These are phyloP conservation scores for Hibiscus trionum DNA, from an alignment of 345 rosid species.

Conservation along the genomic window DNA sequence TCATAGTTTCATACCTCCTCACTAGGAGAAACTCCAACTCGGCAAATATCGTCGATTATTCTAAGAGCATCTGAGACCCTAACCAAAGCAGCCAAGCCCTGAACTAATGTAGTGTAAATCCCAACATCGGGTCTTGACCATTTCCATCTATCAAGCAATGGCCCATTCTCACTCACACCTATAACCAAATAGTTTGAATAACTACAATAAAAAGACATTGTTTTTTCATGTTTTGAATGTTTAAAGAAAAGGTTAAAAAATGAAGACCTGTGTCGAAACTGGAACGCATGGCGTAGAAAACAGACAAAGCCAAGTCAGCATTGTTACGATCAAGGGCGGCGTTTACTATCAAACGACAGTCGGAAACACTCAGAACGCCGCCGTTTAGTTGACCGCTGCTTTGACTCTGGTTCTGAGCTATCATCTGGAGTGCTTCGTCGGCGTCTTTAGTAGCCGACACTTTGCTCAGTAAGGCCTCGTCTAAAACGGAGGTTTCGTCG, in stretches of 20 bases:
- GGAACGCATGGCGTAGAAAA: slow-evolving; percentile 83
- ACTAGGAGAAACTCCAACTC: slow-evolving; percentile 74
- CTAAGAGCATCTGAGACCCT: slow-evolving; percentile 81
- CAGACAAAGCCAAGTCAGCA: slow-evolving; percentile 66
- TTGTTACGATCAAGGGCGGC: slow-evolving; percentile 66
- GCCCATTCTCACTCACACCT: slow-evolving; percentile 52
- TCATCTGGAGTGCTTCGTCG: slow-evolving; percentile 48
- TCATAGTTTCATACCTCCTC: slow-evolving; percentile 48
- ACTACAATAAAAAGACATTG: neutral
- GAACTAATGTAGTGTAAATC: slow-evolving; percentile 52
- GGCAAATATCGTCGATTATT: slow-evolving; percentile 61
- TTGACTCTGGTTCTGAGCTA: slow-evolving; percentile 17
- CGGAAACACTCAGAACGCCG: slow-evolving; percentile 31
- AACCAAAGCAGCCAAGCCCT: slow-evolving; percentile 61
- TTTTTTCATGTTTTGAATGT: neutral
- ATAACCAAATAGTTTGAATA: neutral
- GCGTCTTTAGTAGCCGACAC: slow-evolving; percentile 56
- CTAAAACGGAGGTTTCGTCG: slow-evolving; percentile 22
- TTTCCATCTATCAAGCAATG: slow-evolving; percentile 54
- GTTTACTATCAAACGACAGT: slow-evolving; percentile 48
- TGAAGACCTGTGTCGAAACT: slow-evolving; percentile 66
- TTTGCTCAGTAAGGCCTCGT: slow-evolving; percentile 36
- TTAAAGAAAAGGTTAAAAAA: neutral
- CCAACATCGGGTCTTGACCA: slow-evolving; percentile 87
- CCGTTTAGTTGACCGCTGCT: neutral